These are phyloP conservation scores for Aspergillus haitiensis DNA, from an alignment of 495 filamentous ascomycete species.

Conservation along the genomic window DNA sequence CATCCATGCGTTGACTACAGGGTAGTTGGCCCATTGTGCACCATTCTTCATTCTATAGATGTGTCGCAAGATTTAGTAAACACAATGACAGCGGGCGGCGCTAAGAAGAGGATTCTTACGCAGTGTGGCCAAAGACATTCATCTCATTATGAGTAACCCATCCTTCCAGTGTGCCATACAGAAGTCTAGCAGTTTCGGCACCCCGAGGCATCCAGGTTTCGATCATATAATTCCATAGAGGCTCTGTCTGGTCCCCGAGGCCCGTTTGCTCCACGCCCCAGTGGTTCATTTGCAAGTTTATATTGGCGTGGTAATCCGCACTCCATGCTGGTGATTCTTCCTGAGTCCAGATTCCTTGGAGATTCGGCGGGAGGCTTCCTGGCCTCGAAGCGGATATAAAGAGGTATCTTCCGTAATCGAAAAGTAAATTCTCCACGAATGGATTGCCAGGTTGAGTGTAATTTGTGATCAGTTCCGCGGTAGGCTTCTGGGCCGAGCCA, in stretches of 20 bases:
- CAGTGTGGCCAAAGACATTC: slow-evolving; percentile 54
- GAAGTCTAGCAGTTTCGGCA: slow-evolving; percentile 45
- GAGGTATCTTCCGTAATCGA: slow-evolving; percentile 49
- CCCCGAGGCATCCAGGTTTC: slow-evolving; percentile 54
- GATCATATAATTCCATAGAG: slow-evolving; percentile 49
- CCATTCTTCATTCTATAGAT: too few species aligned
- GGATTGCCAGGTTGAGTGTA: slow-evolving; percentile 43
- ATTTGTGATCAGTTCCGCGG: slow-evolving; percentile 35
- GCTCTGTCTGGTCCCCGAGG: slow-evolving; percentile 30
- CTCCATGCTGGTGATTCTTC: slow-evolving; percentile 40
- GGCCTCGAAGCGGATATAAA: slow-evolving; percentile 42
- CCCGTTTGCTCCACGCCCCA: slow-evolving; percentile 45
- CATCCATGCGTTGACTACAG: slow-evolving; percentile 44
- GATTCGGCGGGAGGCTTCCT: slow-evolving; percentile 46
- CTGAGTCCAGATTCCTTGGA: slow-evolving; percentile 48
- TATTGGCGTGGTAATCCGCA: slow-evolving; percentile 52
- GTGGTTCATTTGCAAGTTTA: slow-evolving; percentile 56
- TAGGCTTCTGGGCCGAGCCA: slow-evolving; percentile 35
- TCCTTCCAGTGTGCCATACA: slow-evolving; percentile 43
- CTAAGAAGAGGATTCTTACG: slow-evolving; percentile 15
- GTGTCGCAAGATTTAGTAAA: too few species aligned
- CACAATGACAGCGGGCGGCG: too few species aligned
- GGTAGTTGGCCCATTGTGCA: too few species aligned
- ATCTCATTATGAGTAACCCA: slow-evolving; percentile 52
- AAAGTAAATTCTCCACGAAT: slow-evolving; percentile 44